Evolutionary conservation across 1,284 basidiomycete genomes (phyloP), one percentile per base, ranked within the genome.

Genomic region (Apiotrichum montevideense): DNA sequence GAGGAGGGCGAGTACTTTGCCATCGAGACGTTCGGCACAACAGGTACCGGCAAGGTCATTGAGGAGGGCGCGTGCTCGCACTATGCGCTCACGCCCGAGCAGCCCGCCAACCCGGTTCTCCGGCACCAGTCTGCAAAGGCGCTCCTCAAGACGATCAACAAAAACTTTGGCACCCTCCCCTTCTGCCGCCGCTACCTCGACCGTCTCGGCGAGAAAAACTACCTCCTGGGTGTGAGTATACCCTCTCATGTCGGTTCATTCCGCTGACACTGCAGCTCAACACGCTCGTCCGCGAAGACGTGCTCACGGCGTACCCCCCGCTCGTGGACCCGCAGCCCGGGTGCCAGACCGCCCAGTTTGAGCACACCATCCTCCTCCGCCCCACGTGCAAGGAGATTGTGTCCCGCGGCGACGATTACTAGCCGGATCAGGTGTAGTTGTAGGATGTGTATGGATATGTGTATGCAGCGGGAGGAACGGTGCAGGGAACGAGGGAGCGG

Each of bases 1-100:
- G 96, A 98, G 74, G 96, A 99, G 77, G 95, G 93, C 40, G 96
- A 99, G 72, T 96, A 97, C 76, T 98, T 93, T 74, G 96, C 96
- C 13, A 97, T 99, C 62, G 96, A 99, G 77, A 98, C 96, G 0
- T 99, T 99, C 76, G 96, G 96, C 29, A 90, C 88, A 32, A 98
- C 95, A 0, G 96, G 96, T n/a, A 82, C 88, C 44, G 96, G 95
- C 3, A 82, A 86, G 46, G 91, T 98, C n/a, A 81, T 90, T 11
- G 95, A 98, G 69, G 82, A 82, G 83, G 96, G 94, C 29, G 94
- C 94, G 45, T 89, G 87, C 69, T 96, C 92, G 35, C 96, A 98
- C 76, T 99, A 97, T 70, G 91, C 90, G 11, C 58, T 75, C 51
- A 56, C 64, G 6, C 63, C 60, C 29, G 35, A 66, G 35, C 55